These are phyloP conservation scores for Sarocladium strictum DNA, from an alignment of 2,329 filamentous ascomycete species.

Conservation along the genomic window DNA sequence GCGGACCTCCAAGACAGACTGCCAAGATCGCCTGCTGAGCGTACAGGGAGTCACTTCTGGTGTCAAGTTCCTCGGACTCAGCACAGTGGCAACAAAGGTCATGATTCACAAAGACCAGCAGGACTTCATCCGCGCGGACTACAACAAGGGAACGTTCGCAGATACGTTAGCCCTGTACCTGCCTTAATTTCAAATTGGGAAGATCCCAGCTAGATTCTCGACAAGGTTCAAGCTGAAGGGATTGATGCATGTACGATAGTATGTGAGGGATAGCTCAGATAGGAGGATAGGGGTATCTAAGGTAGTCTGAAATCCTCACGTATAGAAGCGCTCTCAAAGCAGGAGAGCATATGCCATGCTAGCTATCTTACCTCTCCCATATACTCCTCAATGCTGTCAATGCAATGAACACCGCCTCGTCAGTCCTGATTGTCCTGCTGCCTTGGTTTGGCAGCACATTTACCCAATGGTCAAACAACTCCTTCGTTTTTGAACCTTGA, in stretches of 20 bases:
- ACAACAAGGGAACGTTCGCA: conserved; percentile 25
- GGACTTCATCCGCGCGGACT: conserved; percentile 16
- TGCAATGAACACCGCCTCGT: conserved; percentile 76
- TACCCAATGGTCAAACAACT: conserved; percentile 79
- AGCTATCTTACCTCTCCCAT: conserved; percentile 33
- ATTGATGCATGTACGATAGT: not conserved
- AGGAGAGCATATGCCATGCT: not conserved
- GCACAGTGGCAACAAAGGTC: conserved; percentile 21
- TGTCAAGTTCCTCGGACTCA: conserved; percentile 21
- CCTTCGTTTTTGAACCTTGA: conserved; percentile 54
- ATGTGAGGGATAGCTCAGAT: not conserved
- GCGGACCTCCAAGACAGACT: conserved; percentile 32
- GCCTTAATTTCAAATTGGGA: conserved; percentile 8
- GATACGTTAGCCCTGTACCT: conserved; percentile 21
- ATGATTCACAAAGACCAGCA: conserved; percentile 20
- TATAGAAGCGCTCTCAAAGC: not conserved
- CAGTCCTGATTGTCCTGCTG: conserved; percentile 74
- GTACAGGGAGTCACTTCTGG: conserved; percentile 16
- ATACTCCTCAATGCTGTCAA: conserved; percentile 60
- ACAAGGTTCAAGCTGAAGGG: not conserved
- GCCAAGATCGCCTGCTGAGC: conserved; percentile 39
- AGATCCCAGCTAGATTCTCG: not conserved
- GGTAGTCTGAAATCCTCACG: conserved; percentile 2
- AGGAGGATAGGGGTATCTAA: conserved; percentile 8
- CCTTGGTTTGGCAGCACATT: conserved; percentile 77